These are phyloP conservation scores for Luffa aegyptiaca DNA, from an alignment of 306 rosid genomes.

Conservation along the genomic window DNA sequence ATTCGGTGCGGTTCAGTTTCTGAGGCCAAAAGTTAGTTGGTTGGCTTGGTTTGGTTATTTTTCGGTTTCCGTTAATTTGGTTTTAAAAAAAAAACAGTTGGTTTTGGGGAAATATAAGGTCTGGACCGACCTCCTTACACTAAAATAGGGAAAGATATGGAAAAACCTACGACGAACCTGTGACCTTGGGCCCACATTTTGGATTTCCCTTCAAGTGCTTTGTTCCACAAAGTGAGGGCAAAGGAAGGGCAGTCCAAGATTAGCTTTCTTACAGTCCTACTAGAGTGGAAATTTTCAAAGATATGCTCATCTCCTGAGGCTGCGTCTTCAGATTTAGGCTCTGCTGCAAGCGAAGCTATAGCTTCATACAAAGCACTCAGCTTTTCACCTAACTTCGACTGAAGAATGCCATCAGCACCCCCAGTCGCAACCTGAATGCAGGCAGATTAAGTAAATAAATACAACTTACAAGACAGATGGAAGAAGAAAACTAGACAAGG, in stretches of 20 bases:
- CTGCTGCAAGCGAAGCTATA: slow-evolving; percentile 59
- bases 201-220: slow-evolving; percentile 66
- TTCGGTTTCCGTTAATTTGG: not conserved
- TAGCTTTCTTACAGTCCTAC: slow-evolving; percentile 75
- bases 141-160: not conserved
- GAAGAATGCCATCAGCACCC: slow-evolving; percentile 74
- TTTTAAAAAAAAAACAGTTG: not conserved
- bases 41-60: not conserved
- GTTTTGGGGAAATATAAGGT: slow-evolving; percentile 22
- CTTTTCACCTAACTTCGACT: slow-evolving; percentile 53
- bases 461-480: not conserved
- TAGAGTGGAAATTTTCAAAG: slow-evolving; percentile 78
- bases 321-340: slow-evolving; percentile 45
- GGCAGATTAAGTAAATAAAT: not conserved
- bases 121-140: not conserved
- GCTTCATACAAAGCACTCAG: slow-evolving; percentile 49
- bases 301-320: slow-evolving; percentile 55
- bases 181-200: slow-evolving; percentile 50
- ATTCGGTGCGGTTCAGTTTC: not conserved
- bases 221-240: slow-evolving; percentile 68
- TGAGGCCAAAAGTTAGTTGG: not conserved
- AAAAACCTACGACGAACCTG: not conserved
- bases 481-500: not conserved
- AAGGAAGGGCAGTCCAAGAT: slow-evolving; percentile 72
- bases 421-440: slow-evolving; percentile 56